Conservation (phyloP, 2,329 filamentous ascomycete genomes). For the Fusarium brevicatenulatum region DNA sequence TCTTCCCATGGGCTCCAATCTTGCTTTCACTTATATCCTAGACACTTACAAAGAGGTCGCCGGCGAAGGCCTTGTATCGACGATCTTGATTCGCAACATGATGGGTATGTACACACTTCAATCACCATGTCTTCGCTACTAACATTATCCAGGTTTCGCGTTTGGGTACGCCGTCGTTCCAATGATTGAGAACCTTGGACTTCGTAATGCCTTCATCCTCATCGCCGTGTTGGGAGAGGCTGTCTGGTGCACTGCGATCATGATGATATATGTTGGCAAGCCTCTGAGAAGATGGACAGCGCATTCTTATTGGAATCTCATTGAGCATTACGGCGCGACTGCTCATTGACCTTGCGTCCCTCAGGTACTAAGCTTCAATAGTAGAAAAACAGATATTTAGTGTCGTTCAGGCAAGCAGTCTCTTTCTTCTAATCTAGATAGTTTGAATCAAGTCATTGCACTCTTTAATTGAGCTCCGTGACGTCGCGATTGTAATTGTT, state of each 20-base stretch:
- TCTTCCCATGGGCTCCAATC: background rate
- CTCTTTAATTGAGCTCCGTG: no score
- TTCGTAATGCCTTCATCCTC: background rate
- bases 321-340: background rate
- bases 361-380: background rate
- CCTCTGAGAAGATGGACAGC: background rate
- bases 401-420: no score
- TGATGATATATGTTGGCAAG: background rate
- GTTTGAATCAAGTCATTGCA: background rate
- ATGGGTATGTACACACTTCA: background rate
- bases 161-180: constrained; percentile 1
- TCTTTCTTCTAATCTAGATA: background rate
- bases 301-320: background rate
- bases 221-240: background rate
- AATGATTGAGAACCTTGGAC: background rate
- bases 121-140: background rate
- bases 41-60: constrained; percentile 7
- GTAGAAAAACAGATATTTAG: background rate
- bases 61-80: background rate
- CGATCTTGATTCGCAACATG: constrained; percentile 2
- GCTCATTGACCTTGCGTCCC: background rate
- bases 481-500: no score
- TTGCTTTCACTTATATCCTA: constrained; percentile 10
- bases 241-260: constrained; percentile 2
- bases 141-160: background rate